Percentiles rank a stretch among this genome's conserved stretches.
Conservation (phyloP, 148 eudicot genomes). For the Rhododendron griersonianum region DNA sequence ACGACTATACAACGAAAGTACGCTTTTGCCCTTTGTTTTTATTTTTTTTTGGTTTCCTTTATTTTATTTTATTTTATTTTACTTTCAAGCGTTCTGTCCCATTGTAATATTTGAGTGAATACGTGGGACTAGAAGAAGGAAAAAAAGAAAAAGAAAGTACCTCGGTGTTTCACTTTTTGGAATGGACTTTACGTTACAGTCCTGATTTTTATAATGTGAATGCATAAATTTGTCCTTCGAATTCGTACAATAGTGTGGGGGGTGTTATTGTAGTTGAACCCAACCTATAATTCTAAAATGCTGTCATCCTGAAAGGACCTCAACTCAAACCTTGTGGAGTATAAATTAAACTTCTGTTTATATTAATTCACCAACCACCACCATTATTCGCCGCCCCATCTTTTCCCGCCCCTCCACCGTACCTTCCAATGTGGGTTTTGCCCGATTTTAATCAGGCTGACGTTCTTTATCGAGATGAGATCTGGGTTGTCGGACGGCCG, state of each 20-base stretch:
- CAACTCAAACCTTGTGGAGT: no score
- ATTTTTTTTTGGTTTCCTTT: neutral
- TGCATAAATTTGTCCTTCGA: neutral
- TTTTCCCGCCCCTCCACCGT: neutral
- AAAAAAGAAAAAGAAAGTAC: neutral
- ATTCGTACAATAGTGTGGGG: no score
- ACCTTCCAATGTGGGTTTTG: no score
- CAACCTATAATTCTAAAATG: no score
- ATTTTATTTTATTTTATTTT: neutral
- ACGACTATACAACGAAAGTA: neutral
- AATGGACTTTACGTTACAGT: neutral
- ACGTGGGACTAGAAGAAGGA: neutral
- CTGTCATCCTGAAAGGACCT: no score
- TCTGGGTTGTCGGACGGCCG: no score
- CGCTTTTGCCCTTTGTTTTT: slow-evolving; percentile 17
- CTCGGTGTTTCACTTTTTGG: neutral
- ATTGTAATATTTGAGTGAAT: neutral
- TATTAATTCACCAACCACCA: neutral
- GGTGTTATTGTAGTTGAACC: no score
- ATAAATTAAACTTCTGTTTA: neutral
- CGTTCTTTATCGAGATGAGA: no score
- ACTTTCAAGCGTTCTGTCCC: neutral
- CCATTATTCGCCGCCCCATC: neutral
- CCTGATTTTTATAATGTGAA: neutral
- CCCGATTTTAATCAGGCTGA: no score